These are phyloP conservation scores for Fallopia convolvulus DNA, from an alignment of 148 eudicot species.

Conservation along the genomic window DNA sequence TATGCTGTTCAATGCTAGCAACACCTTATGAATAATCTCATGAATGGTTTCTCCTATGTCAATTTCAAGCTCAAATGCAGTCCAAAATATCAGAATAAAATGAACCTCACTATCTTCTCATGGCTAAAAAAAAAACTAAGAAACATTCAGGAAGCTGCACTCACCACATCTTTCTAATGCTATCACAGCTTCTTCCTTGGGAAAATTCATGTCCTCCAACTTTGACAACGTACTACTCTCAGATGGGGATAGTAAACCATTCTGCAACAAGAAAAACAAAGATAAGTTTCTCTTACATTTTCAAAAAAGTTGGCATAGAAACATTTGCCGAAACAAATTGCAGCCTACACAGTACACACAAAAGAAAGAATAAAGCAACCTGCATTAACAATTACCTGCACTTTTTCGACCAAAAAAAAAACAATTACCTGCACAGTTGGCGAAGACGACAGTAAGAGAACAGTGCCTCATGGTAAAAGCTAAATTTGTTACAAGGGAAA, in stretches of 20 bases:
- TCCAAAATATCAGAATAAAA: not conserved
- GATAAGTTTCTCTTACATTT: too few relatives aligned
- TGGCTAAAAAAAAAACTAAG: not conserved
- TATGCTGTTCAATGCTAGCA: not conserved
- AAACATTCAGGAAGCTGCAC: constrained; percentile 13
- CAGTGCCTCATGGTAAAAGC: not conserved
- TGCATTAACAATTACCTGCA: constrained; percentile 27
- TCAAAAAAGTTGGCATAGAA: too few relatives aligned
- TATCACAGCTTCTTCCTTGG: constrained; percentile 53
- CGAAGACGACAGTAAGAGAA: constrained; percentile 3
- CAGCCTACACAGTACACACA: constrained; percentile 6
- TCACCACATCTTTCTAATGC: constrained; percentile 83
- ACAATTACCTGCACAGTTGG: constrained; percentile 34
- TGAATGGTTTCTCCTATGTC: not conserved
- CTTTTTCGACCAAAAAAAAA: too few relatives aligned
- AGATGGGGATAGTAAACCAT: constrained; percentile 20
- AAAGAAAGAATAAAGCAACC: not conserved
- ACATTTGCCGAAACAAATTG: too few relatives aligned
- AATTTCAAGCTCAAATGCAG: not conserved
- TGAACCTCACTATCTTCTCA: not conserved
- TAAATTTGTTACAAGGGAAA: not conserved
- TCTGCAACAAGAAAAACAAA: constrained; percentile 21
- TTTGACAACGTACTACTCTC: constrained; percentile 28
- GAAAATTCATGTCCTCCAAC: constrained; percentile 61
- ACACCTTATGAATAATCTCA: not conserved